phyloP scores from a whole-genome alignment of 2,329 filamentous ascomycete genomes.

The Xylaria sp. region DNA sequence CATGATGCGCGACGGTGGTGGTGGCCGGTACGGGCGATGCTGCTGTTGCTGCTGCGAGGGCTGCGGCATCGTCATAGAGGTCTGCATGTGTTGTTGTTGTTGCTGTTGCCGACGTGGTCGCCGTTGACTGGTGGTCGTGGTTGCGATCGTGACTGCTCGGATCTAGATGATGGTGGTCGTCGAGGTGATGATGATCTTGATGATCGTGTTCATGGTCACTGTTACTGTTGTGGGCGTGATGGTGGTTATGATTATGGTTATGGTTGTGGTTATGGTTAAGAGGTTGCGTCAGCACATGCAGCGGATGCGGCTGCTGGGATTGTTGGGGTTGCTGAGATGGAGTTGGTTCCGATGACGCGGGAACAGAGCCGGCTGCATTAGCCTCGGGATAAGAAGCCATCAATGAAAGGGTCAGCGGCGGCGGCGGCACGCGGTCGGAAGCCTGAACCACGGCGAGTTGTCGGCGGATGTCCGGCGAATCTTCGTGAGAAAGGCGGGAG shows the following conservation, averaged over 20 bases:
- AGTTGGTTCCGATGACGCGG: slow-evolving; percentile 21
- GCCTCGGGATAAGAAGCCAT: slow-evolving; percentile 47
- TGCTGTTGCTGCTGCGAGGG: slow-evolving; percentile 15
- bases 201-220: slow-evolving; percentile 10
- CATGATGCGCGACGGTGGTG: slow-evolving; percentile 47
- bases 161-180: slow-evolving; percentile 1
- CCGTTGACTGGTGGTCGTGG: slow-evolving; percentile 9
- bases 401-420: slow-evolving; percentile 17
- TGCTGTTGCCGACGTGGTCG: slow-evolving; percentile 9
- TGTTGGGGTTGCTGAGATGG: neutral
- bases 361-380: slow-evolving; percentile 30
- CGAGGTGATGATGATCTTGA: slow-evolving; percentile 9
- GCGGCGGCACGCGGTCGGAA: slow-evolving; percentile 21
- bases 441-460: slow-evolving; percentile 44
- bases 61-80: slow-evolving; percentile 36
- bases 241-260: slow-evolving; percentile 1
- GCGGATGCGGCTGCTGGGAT: neutral
- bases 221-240: slow-evolving; percentile 5
- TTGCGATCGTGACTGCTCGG: neutral
- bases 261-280: slow-evolving; percentile 17
- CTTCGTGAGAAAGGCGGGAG: slow-evolving; percentile 47
- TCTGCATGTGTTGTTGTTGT: neutral
- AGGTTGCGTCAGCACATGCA: slow-evolving; percentile 3
- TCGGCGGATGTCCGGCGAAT: slow-evolving; percentile 50
- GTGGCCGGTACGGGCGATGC: slow-evolving; percentile 37